A percentile compares a stretch with the other conserved stretches of the same genome.
Conservation (phyloP, 306 rosid species). For the Cyclanthera cordifolia region DNA sequence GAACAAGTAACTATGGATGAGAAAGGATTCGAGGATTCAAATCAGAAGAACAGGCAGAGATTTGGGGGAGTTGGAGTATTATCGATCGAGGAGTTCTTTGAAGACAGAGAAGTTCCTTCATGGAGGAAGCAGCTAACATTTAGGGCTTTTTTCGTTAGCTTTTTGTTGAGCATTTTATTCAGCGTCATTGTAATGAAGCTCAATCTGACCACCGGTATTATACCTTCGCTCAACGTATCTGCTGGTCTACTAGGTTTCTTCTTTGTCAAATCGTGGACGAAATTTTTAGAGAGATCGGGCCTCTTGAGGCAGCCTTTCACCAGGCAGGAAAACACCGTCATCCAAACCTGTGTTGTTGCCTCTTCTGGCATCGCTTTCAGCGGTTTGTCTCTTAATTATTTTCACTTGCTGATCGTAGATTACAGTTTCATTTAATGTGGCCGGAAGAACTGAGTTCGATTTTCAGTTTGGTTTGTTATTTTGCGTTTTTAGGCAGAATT, state of each 20-base stretch:
- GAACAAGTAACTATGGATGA: background rate
- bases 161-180: slow-evolving; percentile 27
- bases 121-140: slow-evolving; percentile 31
- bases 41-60: slow-evolving; percentile 16
- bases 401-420: background rate
- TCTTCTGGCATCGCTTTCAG: slow-evolving; percentile 42
- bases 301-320: slow-evolving; percentile 29
- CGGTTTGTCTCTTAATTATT: slow-evolving; percentile 1
- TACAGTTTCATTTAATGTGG: background rate
- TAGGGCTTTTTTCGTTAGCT: slow-evolving; percentile 30
- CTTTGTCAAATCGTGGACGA: slow-evolving; percentile 36
- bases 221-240: slow-evolving; percentile 33
- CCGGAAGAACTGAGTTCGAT: background rate
- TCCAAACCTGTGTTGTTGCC: slow-evolving; percentile 43
- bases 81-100: slow-evolving; percentile 27
- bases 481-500: background rate
- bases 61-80: background rate
- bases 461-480: background rate
- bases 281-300: slow-evolving; percentile 16
- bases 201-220: slow-evolving; percentile 34
- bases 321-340: slow-evolving; percentile 38
- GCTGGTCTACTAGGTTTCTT: slow-evolving; percentile 36
- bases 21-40: slow-evolving; percentile 4
- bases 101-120: slow-evolving; percentile 18
- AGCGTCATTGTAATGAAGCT: slow-evolving; percentile 39